Base-by-base conservation (phyloP, 495 filamentous ascomycete species). In the Aspergillus affinis region DNA sequence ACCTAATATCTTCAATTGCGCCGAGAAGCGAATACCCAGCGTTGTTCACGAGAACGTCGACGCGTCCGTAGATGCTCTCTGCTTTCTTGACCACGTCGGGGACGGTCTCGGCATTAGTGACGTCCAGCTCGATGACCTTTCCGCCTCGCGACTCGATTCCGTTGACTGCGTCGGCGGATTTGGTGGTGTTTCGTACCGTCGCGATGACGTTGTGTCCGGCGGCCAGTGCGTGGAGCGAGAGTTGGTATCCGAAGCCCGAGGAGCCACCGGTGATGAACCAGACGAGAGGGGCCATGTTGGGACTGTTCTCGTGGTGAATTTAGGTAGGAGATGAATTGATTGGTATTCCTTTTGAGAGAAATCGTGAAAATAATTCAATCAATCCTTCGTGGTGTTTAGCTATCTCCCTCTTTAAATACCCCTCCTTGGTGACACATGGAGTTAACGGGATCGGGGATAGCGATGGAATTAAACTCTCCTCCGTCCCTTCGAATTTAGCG, bases 211-310 rank as follows among this genome's bases (percentile, higher is more conserved):
- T 72, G 68, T 84, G 74, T 18, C 81, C 80, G 17, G 76, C 72
- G 10, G 60, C 50, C 8, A 86, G 78, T 27, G 78, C 81, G 10
- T 72, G 64, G 20, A 72, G 55, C 29, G 78, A 75, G 27, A 85
- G 77, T 20, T 74, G 67, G 15, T 67, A 56, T 47, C 84, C 84
- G 58, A 87, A 80, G 57, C 84, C 84, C 13, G 72, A 77, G 18
- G 82, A 83, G 49, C 75, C 72, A 50, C 80, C 84, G 1, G 78
- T 83, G 62, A 87, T 81, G 62, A 87, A 72, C 77, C 79, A 87
- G n/a, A 62, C 64, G 48, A 61, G 26, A 9, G 59, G 46, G 4
- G 55, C 32, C 59, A 63, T 70, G 30, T 36, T 12, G 32, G 2
- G 10, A 12, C 5, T 36, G 12, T 36, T 36, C 2, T 12, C 4